Percentiles rank a stretch among this genome's conserved stretches.
These are phyloP conservation scores for Coniferiporia weirii DNA, from an alignment of 1,284 basidiomycete species.

Conservation along the genomic window DNA sequence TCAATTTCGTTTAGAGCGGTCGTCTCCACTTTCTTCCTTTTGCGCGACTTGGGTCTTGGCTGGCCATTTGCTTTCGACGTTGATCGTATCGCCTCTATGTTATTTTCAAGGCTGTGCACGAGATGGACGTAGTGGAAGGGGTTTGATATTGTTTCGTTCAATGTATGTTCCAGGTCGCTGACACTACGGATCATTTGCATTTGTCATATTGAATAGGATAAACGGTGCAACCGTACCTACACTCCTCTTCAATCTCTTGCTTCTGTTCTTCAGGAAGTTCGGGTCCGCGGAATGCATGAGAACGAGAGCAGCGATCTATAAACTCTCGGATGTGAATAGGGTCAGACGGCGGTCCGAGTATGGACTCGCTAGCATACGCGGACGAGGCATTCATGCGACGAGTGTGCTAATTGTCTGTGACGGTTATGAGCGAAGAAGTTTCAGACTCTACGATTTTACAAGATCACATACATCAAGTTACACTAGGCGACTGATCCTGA, in stretches of 20 bases:
- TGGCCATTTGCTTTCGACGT: constrained; percentile 32
- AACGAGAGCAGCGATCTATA: constrained; percentile 1
- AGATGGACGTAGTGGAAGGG: constrained; percentile 56
- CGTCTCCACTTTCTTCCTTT: constrained; percentile 37
- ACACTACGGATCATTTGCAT: constrained; percentile 37
- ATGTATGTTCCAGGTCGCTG: constrained; percentile 42
- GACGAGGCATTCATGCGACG: constrained; percentile 7
- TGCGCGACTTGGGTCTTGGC: constrained; percentile 4
- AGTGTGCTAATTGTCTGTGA: neutral
- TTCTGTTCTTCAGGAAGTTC: neutral
- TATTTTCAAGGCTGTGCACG: constrained; percentile 45
- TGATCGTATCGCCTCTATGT: constrained; percentile 41
- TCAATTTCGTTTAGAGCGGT: constrained; percentile 33
- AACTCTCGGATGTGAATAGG: constrained; percentile 15
- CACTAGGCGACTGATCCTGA: too few relatives aligned
- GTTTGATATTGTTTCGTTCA: constrained; percentile 47
- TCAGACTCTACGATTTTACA: neutral
- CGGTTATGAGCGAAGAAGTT: neutral
- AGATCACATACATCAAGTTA: too few relatives aligned
- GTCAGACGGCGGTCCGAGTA: constrained; percentile 20
- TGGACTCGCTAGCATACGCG: constrained; percentile 19
- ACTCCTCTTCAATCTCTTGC: constrained; percentile 14
- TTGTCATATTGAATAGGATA: neutral
- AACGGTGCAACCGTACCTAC: constrained; percentile 15
- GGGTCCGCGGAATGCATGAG: neutral